Evolutionary conservation across 2,329 filamentous ascomycete genomes (phyloP).

Genomic region (Xylaria sp.): DNA sequence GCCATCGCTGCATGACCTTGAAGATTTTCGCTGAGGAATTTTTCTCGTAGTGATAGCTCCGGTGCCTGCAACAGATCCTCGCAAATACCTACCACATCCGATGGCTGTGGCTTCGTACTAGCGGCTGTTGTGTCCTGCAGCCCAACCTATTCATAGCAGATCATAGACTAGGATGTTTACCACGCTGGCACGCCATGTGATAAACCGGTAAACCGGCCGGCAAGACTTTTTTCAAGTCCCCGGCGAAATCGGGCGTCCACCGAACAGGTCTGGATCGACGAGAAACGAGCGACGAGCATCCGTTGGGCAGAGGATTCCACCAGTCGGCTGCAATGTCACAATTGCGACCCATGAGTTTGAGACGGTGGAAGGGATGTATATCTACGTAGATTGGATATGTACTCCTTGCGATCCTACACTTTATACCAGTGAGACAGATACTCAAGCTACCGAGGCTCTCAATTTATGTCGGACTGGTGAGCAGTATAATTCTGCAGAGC

Average conservation of each 20-base stretch:
- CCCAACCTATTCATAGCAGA: not conserved
- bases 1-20: conserved; percentile 24
- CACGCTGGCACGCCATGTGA: conserved; percentile 6
- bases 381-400: not conserved
- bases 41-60: not conserved
- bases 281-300: not conserved
- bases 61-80: not conserved
- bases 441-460: not conserved
- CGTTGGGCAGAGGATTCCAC: conserved; percentile 4
- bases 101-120: conserved; percentile 6
- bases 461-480: not conserved
- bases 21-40: not conserved
- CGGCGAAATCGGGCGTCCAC: conserved; percentile 13
- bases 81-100: conserved; percentile 27
- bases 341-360: conserved; percentile 7
- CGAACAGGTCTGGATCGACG: conserved; percentile 1
- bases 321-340: conserved; percentile 2
- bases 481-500: not conserved
- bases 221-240: conserved; percentile 7
- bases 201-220: conserved; percentile 3
- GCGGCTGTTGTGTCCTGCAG: not conserved
- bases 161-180: conserved; percentile 11
- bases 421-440: not conserved
- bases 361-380: not conserved
- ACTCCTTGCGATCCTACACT: not conserved